Percentiles rank a stretch among this genome's conserved stretches.
These are phyloP conservation scores for Linum tenue DNA, from an alignment of 345 rosid genomes.

Conservation along the genomic window DNA sequence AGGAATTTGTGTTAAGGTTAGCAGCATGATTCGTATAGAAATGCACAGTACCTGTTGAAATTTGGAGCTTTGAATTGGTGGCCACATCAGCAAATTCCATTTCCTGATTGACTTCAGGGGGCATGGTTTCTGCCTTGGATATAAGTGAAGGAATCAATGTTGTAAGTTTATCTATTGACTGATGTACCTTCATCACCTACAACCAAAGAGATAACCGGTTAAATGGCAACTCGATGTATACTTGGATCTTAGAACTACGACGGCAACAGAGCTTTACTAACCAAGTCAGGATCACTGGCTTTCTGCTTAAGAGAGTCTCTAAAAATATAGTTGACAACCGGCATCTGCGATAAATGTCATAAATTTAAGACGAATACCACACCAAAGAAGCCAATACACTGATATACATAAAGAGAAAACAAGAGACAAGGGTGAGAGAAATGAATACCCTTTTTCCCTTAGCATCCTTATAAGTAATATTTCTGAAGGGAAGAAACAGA, in stretches of 20 bases:
- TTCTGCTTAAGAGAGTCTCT: slow-evolving; percentile 76
- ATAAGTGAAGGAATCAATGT: slow-evolving; percentile 51
- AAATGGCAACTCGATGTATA: background rate
- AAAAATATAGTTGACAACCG: slow-evolving; percentile 61
- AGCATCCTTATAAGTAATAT: slow-evolving; percentile 39
- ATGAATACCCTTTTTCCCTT: slow-evolving; percentile 57
- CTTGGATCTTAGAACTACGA: background rate
- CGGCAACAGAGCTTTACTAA: slow-evolving; percentile 23
- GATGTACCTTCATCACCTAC: slow-evolving; percentile 65
- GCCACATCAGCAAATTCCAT: slow-evolving; percentile 39
- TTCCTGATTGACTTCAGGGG: slow-evolving; percentile 39
- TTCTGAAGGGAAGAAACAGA: slow-evolving; percentile 66
- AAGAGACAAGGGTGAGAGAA: background rate
- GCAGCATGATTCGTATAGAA: slow-evolving; percentile 7
- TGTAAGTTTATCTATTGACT: slow-evolving; percentile 42
- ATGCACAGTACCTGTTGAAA: slow-evolving; percentile 42
- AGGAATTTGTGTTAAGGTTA: background rate
- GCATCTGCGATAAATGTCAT: slow-evolving; percentile 33
- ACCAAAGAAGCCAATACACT: background rate
- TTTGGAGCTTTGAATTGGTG: slow-evolving; percentile 45
- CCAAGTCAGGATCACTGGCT: slow-evolving; percentile 68
- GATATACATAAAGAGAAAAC: no score
- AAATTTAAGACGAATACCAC: background rate
- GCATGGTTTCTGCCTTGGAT: slow-evolving; percentile 27
- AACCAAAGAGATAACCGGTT: slow-evolving; percentile 13